Conservation (phyloP, 371 early-diverging fungal genomes). For the Mortierella sp. region DNA sequence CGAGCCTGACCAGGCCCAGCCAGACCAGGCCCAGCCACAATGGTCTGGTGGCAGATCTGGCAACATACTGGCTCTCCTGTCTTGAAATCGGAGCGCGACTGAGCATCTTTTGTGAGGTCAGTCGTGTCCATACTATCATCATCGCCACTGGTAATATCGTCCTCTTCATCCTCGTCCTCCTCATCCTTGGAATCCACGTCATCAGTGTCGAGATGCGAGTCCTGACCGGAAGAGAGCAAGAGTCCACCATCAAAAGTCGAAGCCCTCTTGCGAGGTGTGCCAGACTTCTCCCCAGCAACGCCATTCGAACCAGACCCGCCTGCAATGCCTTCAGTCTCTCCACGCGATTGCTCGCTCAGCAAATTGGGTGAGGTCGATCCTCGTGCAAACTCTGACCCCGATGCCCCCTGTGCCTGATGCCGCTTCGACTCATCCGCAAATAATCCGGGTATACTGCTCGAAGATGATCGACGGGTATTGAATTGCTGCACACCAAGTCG, state of each 20-base stretch:
- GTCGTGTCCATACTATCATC: conserved; percentile 20
- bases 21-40: too few relatives aligned
- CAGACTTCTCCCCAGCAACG: not conserved
- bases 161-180: conserved; percentile 12
- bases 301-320: not conserved
- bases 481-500: conserved; percentile 20
- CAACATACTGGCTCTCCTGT: conserved; percentile 17
- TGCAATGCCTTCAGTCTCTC: not conserved
- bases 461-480: conserved; percentile 42
- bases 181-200: conserved; percentile 9
- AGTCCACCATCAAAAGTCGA: conserved; percentile 57
- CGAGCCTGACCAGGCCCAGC: not conserved
- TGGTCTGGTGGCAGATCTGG: conserved; percentile 37
- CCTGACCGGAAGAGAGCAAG: conserved; percentile 20
- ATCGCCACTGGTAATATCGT: conserved; percentile 40
- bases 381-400: conserved; percentile 22
- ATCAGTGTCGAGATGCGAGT: not conserved
- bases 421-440: conserved; percentile 28
- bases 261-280: conserved; percentile 45
- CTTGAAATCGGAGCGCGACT: not conserved
- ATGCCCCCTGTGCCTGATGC: not conserved
- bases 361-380: conserved; percentile 31
- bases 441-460: conserved; percentile 40
- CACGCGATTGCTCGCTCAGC: not conserved
- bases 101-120: not conserved